Evolutionary conservation across 352 stramenopile genomes (phyloP).

Genomic region (Globisporangium uncinulatum): DNA sequence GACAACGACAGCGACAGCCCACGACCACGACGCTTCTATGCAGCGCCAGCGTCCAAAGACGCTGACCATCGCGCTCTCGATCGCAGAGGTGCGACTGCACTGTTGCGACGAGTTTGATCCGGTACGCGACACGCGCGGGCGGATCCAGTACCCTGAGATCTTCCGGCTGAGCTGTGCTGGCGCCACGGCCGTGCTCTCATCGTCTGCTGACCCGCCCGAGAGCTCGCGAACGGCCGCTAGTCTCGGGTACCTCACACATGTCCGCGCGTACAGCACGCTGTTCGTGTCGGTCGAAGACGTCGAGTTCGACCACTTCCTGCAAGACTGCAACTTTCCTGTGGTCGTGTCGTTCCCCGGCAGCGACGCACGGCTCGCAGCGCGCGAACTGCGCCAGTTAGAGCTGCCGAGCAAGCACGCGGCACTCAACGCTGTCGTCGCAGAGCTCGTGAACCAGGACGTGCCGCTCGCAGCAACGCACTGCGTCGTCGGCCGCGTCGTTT

Average conservation of each 20-base stretch:
- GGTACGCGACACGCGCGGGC: conserved; percentile 19
- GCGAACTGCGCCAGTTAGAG: conserved; percentile 30
- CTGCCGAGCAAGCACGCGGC: conserved; percentile 30
- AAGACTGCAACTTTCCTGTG: conserved; percentile 67
- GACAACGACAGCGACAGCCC: too few species aligned
- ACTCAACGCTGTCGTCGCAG: conserved; percentile 21
- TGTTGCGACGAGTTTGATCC: conserved; percentile 61
- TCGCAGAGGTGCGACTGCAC: conserved; percentile 45
- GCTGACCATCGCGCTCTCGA: conserved; percentile 29
- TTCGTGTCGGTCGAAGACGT: conserved; percentile 41
- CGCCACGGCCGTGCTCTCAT: conserved; percentile 42
- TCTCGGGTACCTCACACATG: conserved; percentile 63
- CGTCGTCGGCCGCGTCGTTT: conserved; percentile 48
- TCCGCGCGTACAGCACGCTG: conserved; percentile 56
- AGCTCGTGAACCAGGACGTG: conserved; percentile 41
- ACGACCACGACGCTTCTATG: too few species aligned
- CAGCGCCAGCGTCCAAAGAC: conserved; percentile 14
- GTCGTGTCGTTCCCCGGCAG: conserved; percentile 45
- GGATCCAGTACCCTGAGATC: conserved; percentile 58
- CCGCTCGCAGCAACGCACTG: conserved; percentile 18
- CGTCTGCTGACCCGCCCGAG: conserved; percentile 47
- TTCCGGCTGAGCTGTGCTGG: conserved; percentile 29
- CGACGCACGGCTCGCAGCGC: conserved; percentile 10
- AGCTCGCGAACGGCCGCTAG: conserved; percentile 29
- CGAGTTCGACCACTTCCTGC: conserved; percentile 67